Evolutionary conservation across 2,329 filamentous ascomycete species (phyloP).

Genomic region (Alternaria postmessia): DNA sequence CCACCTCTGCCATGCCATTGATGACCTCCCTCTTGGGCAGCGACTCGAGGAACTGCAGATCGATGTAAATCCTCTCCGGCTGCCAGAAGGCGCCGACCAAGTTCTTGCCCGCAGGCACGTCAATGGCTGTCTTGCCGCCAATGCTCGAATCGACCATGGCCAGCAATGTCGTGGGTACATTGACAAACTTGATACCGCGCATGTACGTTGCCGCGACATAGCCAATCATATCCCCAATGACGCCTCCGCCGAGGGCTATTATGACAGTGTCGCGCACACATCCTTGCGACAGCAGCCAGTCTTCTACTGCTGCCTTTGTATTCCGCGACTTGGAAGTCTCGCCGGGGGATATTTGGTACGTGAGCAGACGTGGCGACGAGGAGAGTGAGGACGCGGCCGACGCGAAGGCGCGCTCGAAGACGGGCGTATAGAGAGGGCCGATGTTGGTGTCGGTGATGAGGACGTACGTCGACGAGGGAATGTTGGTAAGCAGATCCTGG

Average conservation of each 20-base stretch:
- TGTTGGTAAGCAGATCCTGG: constrained; percentile 78
- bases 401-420: constrained; percentile 74
- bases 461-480: constrained; percentile 89
- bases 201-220: constrained; percentile 99
- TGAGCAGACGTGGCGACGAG: constrained; percentile 73
- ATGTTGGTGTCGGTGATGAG: constrained; percentile 97
- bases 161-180: constrained; percentile 92
- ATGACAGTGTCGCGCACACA: constrained; percentile 96
- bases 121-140: constrained; percentile 97
- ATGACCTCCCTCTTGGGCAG: constrained; percentile 91
- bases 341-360: constrained; percentile 89
- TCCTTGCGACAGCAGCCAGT: constrained; percentile 92
- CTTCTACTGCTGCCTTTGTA: constrained; percentile 94
- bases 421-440: constrained; percentile 78
- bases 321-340: constrained; percentile 93
- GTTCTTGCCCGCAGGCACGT: constrained; percentile 95
- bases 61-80: constrained; percentile 91
- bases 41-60: constrained; percentile 89
- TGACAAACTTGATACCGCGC: constrained; percentile 94
- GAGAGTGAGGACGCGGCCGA: constrained; percentile 55
- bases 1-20: constrained; percentile 98
- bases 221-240: constrained; percentile 97
- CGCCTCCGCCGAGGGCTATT: constrained; percentile 91
- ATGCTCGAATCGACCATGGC: constrained; percentile 99
- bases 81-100: constrained; percentile 97